These are phyloP conservation scores for Thraustochytrium sp. DNA, from an alignment of 352 stramenopile genomes.

Conservation along the genomic window DNA sequence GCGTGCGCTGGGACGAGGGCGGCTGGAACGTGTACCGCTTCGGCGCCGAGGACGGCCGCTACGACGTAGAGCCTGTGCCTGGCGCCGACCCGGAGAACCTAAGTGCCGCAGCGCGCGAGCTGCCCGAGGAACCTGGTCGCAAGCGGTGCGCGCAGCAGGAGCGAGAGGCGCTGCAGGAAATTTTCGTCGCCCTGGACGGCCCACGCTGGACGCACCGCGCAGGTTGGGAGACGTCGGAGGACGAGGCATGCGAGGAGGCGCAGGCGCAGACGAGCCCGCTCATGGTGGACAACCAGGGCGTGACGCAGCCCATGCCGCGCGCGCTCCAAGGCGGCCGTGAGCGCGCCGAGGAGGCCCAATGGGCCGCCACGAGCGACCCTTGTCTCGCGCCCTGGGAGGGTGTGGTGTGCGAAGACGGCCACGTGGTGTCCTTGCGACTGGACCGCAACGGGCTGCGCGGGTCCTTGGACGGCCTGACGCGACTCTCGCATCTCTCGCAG, in stretches of 20 bases:
- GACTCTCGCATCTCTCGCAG: neutral
- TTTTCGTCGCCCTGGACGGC: neutral
- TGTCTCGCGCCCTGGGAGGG: neutral
- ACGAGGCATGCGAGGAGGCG: neutral
- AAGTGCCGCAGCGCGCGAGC: too few species aligned
- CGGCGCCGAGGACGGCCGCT: neutral
- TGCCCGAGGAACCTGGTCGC: neutral
- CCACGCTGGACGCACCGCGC: neutral
- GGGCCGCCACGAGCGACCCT: neutral
- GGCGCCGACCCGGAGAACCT: neutral
- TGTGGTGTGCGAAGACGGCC: neutral
- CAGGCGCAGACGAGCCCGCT: neutral
- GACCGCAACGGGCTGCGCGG: conserved; percentile 13
- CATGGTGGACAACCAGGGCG: neutral
- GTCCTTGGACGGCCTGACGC: neutral
- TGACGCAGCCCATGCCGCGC: neutral
- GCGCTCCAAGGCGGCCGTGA: neutral
- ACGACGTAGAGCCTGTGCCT: neutral
- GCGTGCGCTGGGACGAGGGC: neutral
- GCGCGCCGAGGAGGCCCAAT: neutral
- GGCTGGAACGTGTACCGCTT: conserved; percentile 35
- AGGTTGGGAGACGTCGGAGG: neutral
- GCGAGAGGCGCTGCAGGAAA: neutral
- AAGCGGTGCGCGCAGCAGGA: neutral
- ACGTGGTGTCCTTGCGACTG: neutral